Evolutionary conservation across 164 flowering plant species (phyloP).

Genomic region (Dillenia suffruticosa): DNA sequence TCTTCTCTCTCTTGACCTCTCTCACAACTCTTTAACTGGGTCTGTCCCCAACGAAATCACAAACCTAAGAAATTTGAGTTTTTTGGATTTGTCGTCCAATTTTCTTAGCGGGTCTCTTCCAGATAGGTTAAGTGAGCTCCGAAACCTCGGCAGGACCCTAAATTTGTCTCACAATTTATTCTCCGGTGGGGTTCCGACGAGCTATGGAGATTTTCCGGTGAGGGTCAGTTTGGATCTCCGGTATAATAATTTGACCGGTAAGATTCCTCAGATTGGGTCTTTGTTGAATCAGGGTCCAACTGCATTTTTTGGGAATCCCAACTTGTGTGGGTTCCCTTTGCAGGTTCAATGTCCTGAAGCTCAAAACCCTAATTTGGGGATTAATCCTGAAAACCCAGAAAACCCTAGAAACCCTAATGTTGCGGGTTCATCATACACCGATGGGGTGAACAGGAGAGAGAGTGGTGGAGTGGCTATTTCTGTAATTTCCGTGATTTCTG

Average conservation of each 20-base stretch:
- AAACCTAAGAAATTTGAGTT: slow-evolving; percentile 25
- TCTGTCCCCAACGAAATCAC: slow-evolving; percentile 48
- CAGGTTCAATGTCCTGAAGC: slow-evolving; percentile 46
- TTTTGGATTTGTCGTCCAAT: slow-evolving; percentile 73
- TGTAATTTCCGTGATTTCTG: slow-evolving; percentile 55
- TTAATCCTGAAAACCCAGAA: slow-evolving; percentile 26
- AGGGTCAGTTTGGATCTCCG: slow-evolving; percentile 69
- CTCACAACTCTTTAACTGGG: slow-evolving; percentile 67
- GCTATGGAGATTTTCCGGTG: slow-evolving; percentile 63
- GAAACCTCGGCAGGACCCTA: slow-evolving; percentile 48
- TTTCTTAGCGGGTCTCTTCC: slow-evolving; percentile 71
- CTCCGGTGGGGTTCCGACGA: slow-evolving; percentile 65
- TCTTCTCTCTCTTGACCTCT: slow-evolving; percentile 57
- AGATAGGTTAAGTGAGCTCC: slow-evolving; percentile 33
- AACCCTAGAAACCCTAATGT: slow-evolving; percentile 7
- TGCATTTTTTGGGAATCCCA: slow-evolving; percentile 78
- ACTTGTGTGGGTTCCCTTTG: slow-evolving; percentile 89
- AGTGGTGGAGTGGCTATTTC: slow-evolving; percentile 33
- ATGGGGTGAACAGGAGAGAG: slow-evolving; percentile 8
- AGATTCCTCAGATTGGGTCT: slow-evolving; percentile 72
- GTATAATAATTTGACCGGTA: slow-evolving; percentile 70
- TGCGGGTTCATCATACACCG: background rate
- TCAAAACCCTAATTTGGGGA: slow-evolving; percentile 26
- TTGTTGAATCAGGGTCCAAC: slow-evolving; percentile 91
- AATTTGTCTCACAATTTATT: slow-evolving; percentile 69